Percentiles rank a stretch among this genome's conserved stretches.
These are phyloP conservation scores for Isabelozyma heimii DNA, from an alignment of 805 yeast species.

Conservation along the genomic window DNA sequence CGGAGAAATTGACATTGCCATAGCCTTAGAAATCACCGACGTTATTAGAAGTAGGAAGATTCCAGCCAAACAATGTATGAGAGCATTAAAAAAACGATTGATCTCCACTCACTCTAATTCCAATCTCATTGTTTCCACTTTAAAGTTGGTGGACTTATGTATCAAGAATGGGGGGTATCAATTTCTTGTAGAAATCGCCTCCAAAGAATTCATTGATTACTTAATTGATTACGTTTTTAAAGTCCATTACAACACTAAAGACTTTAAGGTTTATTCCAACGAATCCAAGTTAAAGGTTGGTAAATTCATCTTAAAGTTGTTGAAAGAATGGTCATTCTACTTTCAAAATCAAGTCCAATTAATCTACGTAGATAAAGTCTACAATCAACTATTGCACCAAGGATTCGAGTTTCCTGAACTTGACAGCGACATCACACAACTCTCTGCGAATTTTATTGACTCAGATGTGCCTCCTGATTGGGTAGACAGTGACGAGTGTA, in stretches of 20 bases:
- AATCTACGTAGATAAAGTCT: conserved; percentile 60
- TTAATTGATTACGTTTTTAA: conserved; percentile 49
- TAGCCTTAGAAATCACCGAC: conserved; percentile 84
- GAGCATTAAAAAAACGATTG: conserved; percentile 74
- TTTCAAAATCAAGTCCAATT: conserved; percentile 67
- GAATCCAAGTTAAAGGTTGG: conserved; percentile 46
- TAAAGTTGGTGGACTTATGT: conserved; percentile 80
- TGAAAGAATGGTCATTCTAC: conserved; percentile 77
- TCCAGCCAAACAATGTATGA: conserved; percentile 78
- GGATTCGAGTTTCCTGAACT: conserved; percentile 66
- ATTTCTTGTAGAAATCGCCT: conserved; percentile 72
- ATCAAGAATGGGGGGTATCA: conserved; percentile 91
- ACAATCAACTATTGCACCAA: conserved; percentile 56
- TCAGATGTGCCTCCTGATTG: conserved; percentile 95
- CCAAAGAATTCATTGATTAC: conserved; percentile 84
- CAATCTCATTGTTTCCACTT: conserved; percentile 69
- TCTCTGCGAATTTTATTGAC: conserved; percentile 62
- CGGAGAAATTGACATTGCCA: conserved; percentile 76
- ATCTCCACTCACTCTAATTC: conserved; percentile 64
- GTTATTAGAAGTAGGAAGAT: conserved; percentile 77
- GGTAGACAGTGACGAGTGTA: conserved; percentile 93
- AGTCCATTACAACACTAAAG: conserved; percentile 33
- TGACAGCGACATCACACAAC: conserved; percentile 23
- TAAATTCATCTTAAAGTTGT: conserved; percentile 53
- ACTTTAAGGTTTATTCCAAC: conserved; percentile 17